These are phyloP conservation scores for Fonsecaea pedrosoi DNA, from an alignment of 2,329 filamentous ascomycete species.

Conservation along the genomic window DNA sequence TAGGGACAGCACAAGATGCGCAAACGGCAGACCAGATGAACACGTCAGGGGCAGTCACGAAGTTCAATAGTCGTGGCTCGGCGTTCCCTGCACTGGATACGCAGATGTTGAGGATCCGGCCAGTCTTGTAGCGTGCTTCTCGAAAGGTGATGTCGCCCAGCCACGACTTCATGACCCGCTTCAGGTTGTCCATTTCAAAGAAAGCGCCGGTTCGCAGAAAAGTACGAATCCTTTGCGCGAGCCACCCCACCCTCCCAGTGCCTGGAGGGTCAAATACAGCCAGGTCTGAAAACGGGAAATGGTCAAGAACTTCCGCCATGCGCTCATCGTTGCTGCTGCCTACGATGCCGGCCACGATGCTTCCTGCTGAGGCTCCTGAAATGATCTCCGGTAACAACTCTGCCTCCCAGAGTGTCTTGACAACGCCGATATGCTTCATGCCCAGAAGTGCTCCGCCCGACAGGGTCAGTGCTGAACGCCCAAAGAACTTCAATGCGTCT, in stretches of 20 bases:
- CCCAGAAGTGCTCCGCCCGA: conserved; percentile 89
- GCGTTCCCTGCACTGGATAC: conserved; percentile 88
- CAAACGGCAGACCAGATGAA: conserved; percentile 93
- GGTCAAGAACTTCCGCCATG: conserved; percentile 70
- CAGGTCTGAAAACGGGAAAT: conserved; percentile 80
- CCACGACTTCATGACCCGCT: conserved; percentile 77
- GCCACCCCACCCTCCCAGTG: conserved; percentile 30
- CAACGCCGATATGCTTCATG: conserved; percentile 88
- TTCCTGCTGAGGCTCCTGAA: conserved; percentile 84
- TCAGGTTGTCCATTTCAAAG: conserved; percentile 83
- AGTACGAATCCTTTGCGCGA: conserved; percentile 68
- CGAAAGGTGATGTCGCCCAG: conserved; percentile 92
- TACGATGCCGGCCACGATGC: conserved; percentile 81
- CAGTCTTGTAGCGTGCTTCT: conserved; percentile 93
- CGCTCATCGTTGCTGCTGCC: conserved; percentile 80
- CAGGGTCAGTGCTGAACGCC: conserved; percentile 80
- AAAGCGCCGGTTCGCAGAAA: conserved; percentile 68
- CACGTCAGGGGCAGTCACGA: conserved; percentile 90
- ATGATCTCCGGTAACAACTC: conserved; percentile 82
- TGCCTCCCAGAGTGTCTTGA: conserved; percentile 79
- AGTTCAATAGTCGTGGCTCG: conserved; percentile 88
- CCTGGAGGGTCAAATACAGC: conserved; percentile 77
- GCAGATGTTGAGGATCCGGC: conserved; percentile 89
- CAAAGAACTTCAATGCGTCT: conserved; percentile 46
- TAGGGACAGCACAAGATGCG: conserved; percentile 90